Evolutionary conservation across 495 filamentous ascomycete species (phyloP).

Genomic region (Glonium stellatum): DNA sequence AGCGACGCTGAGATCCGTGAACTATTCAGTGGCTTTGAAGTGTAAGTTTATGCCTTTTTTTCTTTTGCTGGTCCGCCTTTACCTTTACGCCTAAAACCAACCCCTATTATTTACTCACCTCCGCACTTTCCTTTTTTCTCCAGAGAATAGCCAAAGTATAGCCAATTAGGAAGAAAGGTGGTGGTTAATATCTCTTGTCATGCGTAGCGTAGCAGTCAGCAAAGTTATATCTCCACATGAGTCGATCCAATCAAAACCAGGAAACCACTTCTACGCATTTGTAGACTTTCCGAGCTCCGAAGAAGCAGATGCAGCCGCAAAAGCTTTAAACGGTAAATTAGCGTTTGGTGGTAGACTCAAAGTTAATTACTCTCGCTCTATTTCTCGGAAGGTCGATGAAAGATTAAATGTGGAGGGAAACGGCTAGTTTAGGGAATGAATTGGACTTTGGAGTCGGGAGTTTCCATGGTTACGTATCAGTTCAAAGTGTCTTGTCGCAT

Average conservation of each 20-base stretch:
- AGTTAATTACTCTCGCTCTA: no score
- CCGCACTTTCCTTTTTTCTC: no score
- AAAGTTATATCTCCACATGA: neutral
- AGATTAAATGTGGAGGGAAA: no score
- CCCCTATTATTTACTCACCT: neutral
- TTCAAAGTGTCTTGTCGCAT: no score
- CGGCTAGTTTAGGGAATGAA: no score
- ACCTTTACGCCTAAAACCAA: neutral
- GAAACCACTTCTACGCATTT: neutral
- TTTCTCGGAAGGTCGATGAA: no score
- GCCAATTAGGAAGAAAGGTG: no score
- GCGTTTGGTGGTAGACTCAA: no score
- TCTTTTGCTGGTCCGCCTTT: neutral
- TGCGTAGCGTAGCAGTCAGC: neutral
- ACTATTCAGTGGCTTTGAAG: neutral
- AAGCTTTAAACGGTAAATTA: neutral
- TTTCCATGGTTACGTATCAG: no score
- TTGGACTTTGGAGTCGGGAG: no score
- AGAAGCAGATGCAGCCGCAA: neutral
- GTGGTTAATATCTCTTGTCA: neutral
- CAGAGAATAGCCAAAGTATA: no score
- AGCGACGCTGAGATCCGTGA: neutral
- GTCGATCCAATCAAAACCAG: neutral
- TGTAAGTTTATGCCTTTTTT: neutral
- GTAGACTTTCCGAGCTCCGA: neutral